phyloP scores from a whole-genome alignment of 208 protist genomes.

The Porcisia hertigi region DNA sequence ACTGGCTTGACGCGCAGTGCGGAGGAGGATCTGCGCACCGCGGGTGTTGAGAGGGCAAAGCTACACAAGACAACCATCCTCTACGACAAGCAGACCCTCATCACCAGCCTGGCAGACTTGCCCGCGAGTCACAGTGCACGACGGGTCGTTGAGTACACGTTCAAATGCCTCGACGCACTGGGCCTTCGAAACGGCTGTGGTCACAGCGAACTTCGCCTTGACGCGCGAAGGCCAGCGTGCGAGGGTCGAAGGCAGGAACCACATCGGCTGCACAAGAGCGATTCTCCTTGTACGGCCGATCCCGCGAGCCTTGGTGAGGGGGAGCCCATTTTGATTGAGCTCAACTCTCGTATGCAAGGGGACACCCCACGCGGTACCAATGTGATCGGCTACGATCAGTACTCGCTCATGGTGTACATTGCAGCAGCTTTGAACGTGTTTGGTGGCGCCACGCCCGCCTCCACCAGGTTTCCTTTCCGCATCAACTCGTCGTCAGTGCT shows the following conservation, averaged over 20 bases:
- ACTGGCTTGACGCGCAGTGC: conserved; percentile 39
- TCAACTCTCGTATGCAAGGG: conserved; percentile 86
- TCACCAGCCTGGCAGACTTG: conserved; percentile 49
- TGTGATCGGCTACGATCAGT: conserved; percentile 83
- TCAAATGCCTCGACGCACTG: conserved; percentile 73
- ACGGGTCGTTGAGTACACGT: conserved; percentile 74
- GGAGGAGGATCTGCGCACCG: conserved; percentile 26
- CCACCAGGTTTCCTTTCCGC: conserved; percentile 21
- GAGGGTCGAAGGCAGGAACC: background rate
- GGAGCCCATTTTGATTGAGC: conserved; percentile 84
- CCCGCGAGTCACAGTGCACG: conserved; percentile 39
- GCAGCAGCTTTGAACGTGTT: conserved; percentile 48
- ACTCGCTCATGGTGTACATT: conserved; percentile 75
- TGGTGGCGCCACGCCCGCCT: conserved; percentile 31
- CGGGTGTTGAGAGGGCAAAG: conserved; percentile 6
- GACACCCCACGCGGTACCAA: conserved; percentile 67
- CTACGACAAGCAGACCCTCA: conserved; percentile 79
- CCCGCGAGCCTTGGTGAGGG: conserved; percentile 7
- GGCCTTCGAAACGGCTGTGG: conserved; percentile 75
- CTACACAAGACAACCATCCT: conserved; percentile 54
- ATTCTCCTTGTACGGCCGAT: background rate
- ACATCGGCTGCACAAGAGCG: background rate
- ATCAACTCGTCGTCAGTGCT: background rate
- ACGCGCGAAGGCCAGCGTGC: conserved; percentile 40
- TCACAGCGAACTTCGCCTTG: conserved; percentile 87